phyloP scores from a whole-genome alignment of 805 yeast genomes.

The Yarrowia sp. region DNA sequence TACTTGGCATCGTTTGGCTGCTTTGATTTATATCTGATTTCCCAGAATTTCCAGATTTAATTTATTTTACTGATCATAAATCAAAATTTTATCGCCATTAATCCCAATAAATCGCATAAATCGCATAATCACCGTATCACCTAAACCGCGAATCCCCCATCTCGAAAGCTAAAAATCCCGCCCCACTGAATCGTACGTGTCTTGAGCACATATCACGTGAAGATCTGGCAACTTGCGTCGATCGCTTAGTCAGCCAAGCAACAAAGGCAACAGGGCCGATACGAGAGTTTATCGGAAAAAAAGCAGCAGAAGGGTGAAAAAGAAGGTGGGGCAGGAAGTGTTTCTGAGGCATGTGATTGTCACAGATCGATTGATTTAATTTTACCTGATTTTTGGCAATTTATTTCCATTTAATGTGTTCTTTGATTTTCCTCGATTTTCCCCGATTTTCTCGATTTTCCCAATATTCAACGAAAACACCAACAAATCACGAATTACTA shows the following conservation, averaged over 20 bases:
- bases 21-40: no score
- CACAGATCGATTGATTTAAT: no score
- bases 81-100: background rate
- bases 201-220: conserved; percentile 3
- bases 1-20: no score
- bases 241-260: background rate
- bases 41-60: no score
- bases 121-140: no score
- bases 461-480: background rate
- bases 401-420: no score
- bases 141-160: no score
- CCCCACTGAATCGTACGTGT: background rate
- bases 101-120: background rate
- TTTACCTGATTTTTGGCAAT: background rate
- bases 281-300: background rate
- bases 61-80: no score
- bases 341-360: no score
- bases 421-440: background rate
- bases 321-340: no score
- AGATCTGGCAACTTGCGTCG: background rate
- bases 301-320: no score
- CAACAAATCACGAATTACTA: conserved; percentile 8
- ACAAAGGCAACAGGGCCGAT: background rate
- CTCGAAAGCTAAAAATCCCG: no score
- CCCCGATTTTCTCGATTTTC: background rate